These are phyloP conservation scores for Metschnikowia anglica DNA, from an alignment of 805 yeast species.

Conservation along the genomic window DNA sequence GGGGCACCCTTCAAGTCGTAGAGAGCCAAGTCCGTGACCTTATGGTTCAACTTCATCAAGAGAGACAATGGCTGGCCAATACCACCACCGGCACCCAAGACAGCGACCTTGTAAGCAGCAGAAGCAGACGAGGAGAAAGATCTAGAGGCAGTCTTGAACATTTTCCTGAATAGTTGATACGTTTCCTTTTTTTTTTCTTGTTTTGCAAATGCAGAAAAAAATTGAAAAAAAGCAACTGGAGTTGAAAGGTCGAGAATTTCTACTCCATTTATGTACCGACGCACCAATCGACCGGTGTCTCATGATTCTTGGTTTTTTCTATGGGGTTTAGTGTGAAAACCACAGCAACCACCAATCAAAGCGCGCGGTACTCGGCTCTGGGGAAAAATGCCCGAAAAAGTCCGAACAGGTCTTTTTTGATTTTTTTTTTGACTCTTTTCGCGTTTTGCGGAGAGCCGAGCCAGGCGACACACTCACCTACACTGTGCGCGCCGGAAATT, in stretches of 20 bases:
- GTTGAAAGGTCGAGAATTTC: background rate
- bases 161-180: no score
- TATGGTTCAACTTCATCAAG: constrained; percentile 81
- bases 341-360: constrained; percentile 2
- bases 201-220: background rate
- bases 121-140: constrained; percentile 66
- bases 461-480: no score
- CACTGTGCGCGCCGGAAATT: no score
- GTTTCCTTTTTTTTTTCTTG: background rate
- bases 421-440: background rate
- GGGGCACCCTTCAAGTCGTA: constrained; percentile 91
- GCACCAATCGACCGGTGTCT: background rate
- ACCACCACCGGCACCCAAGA: constrained; percentile 88
- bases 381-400: background rate
- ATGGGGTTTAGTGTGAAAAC: no score
- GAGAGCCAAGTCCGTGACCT: constrained; percentile 80
- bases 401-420: no score
- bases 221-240: background rate
- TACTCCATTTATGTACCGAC: background rate
- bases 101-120: constrained; percentile 69
- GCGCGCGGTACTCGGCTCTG: background rate
- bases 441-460: constrained; percentile 4
- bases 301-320: no score
- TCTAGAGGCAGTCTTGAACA: constrained; percentile 62
- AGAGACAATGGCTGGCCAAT: constrained; percentile 71